Evolutionary conservation across 352 stramenopile genomes (phyloP).

Genomic region (Globisporangium orthogonon): DNA sequence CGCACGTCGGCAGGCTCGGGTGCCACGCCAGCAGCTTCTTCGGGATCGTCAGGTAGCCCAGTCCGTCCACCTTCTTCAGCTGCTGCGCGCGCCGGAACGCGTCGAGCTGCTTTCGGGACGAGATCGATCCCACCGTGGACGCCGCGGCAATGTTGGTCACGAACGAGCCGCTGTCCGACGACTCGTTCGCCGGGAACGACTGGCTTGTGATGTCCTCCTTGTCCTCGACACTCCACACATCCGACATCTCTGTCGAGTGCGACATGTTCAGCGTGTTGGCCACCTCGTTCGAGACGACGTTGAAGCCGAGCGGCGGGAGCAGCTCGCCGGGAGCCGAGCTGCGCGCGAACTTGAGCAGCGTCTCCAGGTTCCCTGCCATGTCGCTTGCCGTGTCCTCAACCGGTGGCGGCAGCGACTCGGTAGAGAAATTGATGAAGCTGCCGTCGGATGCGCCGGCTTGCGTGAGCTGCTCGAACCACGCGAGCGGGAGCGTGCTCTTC

Average conservation of each 20-base stretch:
- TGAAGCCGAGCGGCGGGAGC: conserved; percentile 23
- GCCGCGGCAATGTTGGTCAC: conserved; percentile 25
- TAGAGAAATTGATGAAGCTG: conserved; percentile 14
- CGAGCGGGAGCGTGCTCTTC: conserved; percentile 60
- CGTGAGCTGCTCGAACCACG: conserved; percentile 74
- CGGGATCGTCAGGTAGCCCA: conserved; percentile 71
- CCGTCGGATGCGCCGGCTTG: conserved; percentile 41
- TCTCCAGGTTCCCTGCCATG: conserved; percentile 57
- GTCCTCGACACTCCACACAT: conserved; percentile 60
- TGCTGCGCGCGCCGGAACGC: conserved; percentile 59
- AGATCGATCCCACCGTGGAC: conserved; percentile 59
- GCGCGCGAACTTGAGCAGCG: conserved; percentile 63
- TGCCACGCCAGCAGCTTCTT: conserved; percentile 80
- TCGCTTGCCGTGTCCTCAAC: conserved; percentile 43
- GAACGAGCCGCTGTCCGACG: conserved; percentile 31
- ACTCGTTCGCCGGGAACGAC: conserved; percentile 59
- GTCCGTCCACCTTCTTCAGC: conserved; percentile 46
- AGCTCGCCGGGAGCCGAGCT: conserved; percentile 38
- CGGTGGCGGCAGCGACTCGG: conserved; percentile 17
- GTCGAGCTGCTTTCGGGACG: conserved; percentile 54
- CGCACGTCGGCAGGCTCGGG: conserved; percentile 61
- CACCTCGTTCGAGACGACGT: conserved; percentile 70
- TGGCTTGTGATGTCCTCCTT: conserved; percentile 55
- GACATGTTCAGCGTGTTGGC: conserved; percentile 49
- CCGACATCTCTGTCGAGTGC: conserved; percentile 34